Evolutionary conservation across 2,329 filamentous ascomycete genomes (phyloP), one percentile per base, ranked within the genome.

Genomic region (Cladophialophora immunda): DNA sequence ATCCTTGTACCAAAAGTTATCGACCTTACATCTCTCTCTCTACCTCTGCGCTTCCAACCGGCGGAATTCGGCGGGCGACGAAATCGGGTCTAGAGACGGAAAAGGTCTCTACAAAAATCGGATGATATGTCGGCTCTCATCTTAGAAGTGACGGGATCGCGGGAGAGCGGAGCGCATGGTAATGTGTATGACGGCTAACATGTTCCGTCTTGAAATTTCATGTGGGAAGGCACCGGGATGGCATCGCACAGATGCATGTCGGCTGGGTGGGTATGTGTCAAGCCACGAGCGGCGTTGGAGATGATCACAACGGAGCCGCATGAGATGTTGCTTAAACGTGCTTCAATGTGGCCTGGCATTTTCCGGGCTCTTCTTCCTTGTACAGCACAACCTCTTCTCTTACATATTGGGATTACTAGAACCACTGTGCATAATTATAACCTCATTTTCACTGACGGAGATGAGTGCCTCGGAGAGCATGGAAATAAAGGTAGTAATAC

Each of bases 141-240:
- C 45, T 50, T 50, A 50, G 45, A 50, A 50, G 45, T 50, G 45
- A 50, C 45, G 22, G 45, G 45, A 36, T 25, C 8, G 22, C 19
- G 38, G 60, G 45, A 22, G n/a, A 63, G 34, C 22, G 27, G 7
- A 32, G 56, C 32, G 47, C 29, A 47, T 50, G 47, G n/a, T 30
- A 36, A 63, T 22, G 38, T 32, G 25, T 27, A 25, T 50, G 67
- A 67, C 68, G 68, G 68, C 68, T 70, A 70, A 70, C 68, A 70
- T 70, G 68, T 70, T 58, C 68, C 68, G 68, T 68, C 64, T 29
- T 32, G 27, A 55, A 32, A 34, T 3, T 25, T 27, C 3, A 50
- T 27, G 45, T 50, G 45, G 45, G 22, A 50, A 25, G 22, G 45
- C 45, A 50, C 45, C 11, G 19, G 22, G 13, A 27, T 25, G 45